These are phyloP conservation scores for Fereydounia khargensis DNA, from an alignment of 1,284 basidiomycete genomes.

Conservation along the genomic window DNA sequence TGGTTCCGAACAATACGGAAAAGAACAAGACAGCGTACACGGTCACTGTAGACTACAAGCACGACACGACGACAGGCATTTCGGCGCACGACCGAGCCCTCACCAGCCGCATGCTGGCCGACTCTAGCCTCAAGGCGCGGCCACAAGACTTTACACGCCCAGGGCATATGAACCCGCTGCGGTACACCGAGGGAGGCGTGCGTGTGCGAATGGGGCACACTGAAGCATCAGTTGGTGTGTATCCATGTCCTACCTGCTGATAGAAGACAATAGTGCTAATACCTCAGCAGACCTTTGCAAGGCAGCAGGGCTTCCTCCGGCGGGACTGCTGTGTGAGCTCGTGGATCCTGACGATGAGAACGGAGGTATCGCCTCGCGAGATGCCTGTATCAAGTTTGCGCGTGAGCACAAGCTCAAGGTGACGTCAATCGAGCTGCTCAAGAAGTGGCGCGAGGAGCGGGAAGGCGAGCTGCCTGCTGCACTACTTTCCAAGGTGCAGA, in stretches of 20 bases:
- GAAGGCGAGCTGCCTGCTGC: conserved; percentile 23
- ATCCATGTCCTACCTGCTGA: no score
- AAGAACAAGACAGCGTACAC: conserved; percentile 92
- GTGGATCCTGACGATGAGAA: conserved; percentile 82
- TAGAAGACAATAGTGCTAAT: no score
- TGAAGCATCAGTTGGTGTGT: conserved; percentile 73
- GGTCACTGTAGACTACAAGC: conserved; percentile 88
- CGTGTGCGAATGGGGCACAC: conserved; percentile 87
- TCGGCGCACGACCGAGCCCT: conserved; percentile 91
- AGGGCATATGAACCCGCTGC: conserved; percentile 90
- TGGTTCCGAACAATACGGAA: conserved; percentile 87
- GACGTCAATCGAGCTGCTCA: conserved; percentile 79
- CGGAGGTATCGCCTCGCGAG: conserved; percentile 92
- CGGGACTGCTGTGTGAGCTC: conserved; percentile 88
- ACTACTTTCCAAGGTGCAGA: conserved; percentile 2
- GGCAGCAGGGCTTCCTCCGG: conserved; percentile 72
- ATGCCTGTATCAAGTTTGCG: conserved; percentile 91
- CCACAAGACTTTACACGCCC: conserved; percentile 81
- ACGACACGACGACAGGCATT: conserved; percentile 94
- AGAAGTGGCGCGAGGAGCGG: conserved; percentile 54
- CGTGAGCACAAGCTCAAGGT: conserved; percentile 85
- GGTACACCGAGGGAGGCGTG: conserved; percentile 81
- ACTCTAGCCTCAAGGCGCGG: conserved; percentile 10
- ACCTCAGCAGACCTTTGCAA: conserved; percentile 80
- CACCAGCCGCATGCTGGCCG: conserved; percentile 77